A percentile compares a stretch with the other conserved stretches of the same genome.
These are phyloP conservation scores for Crotalaria pallida DNA, from an alignment of 306 rosid species.

Conservation along the genomic window DNA sequence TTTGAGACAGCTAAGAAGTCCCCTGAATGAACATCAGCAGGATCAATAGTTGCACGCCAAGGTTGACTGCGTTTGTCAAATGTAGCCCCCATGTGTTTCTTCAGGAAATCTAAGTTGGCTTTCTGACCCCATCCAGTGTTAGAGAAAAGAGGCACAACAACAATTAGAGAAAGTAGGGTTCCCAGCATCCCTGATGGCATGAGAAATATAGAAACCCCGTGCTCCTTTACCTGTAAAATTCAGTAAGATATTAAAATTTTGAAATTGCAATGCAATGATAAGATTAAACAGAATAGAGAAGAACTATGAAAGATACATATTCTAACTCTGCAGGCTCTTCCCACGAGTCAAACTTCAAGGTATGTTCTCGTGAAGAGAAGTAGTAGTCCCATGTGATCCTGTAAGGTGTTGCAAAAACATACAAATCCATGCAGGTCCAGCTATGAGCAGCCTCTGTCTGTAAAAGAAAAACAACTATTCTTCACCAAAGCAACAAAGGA, in stretches of 20 bases:
- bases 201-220: constrained; percentile 84
- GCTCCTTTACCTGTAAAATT: constrained; percentile 74
- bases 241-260: not conserved
- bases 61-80: constrained; percentile 70
- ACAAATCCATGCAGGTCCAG: constrained; percentile 92
- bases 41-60: constrained; percentile 54
- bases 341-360: constrained; percentile 71
- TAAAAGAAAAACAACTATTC: not conserved
- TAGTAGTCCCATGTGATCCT: constrained; percentile 90
- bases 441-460: constrained; percentile 84
- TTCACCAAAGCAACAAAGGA: not conserved
- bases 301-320: constrained; percentile 47
- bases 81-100: constrained; percentile 84
- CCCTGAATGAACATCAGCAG: constrained; percentile 78
- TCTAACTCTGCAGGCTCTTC: constrained; percentile 86
- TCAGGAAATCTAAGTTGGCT: constrained; percentile 68
- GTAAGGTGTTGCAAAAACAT: constrained; percentile 89
- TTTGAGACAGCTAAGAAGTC: constrained; percentile 82
- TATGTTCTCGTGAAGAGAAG: constrained; percentile 70
- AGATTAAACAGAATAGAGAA: constrained; percentile 5
- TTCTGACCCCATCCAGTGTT: constrained; percentile 82
- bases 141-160: constrained; percentile 74
- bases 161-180: constrained; percentile 66
- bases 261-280: not conserved
- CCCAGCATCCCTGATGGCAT: constrained; percentile 98